A percentile compares a stretch with the other conserved stretches of the same genome.
Evolutionary conservation across 257 asterid species (phyloP).

Genomic region (Oldenlandia corymbosa): DNA sequence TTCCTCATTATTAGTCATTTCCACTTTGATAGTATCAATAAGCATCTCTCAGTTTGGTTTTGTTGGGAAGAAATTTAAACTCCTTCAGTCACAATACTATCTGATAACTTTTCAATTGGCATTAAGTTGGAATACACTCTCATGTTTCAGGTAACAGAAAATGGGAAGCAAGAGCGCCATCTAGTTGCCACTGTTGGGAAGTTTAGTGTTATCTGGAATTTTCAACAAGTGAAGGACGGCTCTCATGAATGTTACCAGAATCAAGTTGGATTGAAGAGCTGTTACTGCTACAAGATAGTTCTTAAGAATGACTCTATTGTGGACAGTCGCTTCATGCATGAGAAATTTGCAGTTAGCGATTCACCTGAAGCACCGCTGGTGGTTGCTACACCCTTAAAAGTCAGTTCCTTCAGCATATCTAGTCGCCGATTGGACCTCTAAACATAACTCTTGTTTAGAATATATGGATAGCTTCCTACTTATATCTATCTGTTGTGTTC

Average conservation of each 20-base stretch:
- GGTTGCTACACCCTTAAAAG: slow-evolving; percentile 70
- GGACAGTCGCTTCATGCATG: slow-evolving; percentile 81
- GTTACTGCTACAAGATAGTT: slow-evolving; percentile 59
- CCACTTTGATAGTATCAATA: not conserved
- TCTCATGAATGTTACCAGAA: slow-evolving; percentile 77
- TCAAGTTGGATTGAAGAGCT: slow-evolving; percentile 61
- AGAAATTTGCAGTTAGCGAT: slow-evolving; percentile 65
- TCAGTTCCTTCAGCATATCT: slow-evolving; percentile 96
- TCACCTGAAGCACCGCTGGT: slow-evolving; percentile 51
- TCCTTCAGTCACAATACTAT: not conserved
- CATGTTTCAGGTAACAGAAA: slow-evolving; percentile 69
- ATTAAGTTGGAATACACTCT: not conserved
- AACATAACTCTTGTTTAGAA: slow-evolving; percentile 24
- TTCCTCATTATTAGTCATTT: not conserved
- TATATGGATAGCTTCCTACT: slow-evolving; percentile 1
- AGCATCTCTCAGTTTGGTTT: not conserved
- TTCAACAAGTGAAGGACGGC: slow-evolving; percentile 89
- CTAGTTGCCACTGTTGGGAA: slow-evolving; percentile 95
- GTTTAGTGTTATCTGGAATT: slow-evolving; percentile 97
- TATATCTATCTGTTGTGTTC: not conserved
- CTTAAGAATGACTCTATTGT: slow-evolving; percentile 41
- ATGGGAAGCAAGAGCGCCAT: slow-evolving; percentile 92
- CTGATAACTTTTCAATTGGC: not conserved
- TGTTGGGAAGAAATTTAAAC: not conserved
- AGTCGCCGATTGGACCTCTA: slow-evolving; percentile 48